Conservation (phyloP, 768 basidiomycete species). For the Tephrocybe sp. region DNA sequence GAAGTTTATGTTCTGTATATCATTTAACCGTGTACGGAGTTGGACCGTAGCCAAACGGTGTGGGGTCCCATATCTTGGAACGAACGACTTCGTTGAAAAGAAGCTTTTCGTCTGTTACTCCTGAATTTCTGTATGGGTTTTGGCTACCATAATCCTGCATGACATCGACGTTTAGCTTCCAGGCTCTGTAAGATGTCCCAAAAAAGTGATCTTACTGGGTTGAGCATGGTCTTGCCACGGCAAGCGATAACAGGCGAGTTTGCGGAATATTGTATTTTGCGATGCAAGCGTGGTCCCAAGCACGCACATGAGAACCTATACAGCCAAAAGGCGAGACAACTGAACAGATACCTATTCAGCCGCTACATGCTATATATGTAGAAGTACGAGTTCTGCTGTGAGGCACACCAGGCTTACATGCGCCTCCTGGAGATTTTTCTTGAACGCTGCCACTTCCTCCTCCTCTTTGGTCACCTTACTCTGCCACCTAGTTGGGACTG, state of each 20-base stretch:
- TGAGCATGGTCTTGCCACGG: not conserved
- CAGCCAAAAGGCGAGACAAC: no score
- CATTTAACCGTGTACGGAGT: no score
- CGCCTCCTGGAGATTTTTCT: conserved; percentile 3
- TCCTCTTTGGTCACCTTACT: not conserved
- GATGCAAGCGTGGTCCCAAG: no score
- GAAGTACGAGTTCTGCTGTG: no score
- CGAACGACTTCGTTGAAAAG: conserved; percentile 1
- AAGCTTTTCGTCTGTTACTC: not conserved
- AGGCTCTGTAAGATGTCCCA: not conserved
- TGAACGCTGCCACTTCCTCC: conserved; percentile 4
- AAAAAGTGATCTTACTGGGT: conserved; percentile 4
- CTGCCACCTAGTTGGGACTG: not conserved
- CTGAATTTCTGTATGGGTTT: conserved; percentile 4
- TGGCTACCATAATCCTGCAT: conserved; percentile 6
- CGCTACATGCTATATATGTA: no score
- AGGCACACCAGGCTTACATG: no score
- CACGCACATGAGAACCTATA: no score
- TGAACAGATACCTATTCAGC: no score
- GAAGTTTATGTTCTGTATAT: no score
- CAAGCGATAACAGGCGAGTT: not conserved
- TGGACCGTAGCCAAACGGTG: not conserved
- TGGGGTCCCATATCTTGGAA: not conserved
- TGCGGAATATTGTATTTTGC: conserved; percentile 5
- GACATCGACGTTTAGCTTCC: no score